A percentile compares a stretch with the other conserved stretches of the same genome.
These are phyloP conservation scores for Filosporella fistucella DNA, from an alignment of 495 filamentous ascomycete species.

Conservation along the genomic window DNA sequence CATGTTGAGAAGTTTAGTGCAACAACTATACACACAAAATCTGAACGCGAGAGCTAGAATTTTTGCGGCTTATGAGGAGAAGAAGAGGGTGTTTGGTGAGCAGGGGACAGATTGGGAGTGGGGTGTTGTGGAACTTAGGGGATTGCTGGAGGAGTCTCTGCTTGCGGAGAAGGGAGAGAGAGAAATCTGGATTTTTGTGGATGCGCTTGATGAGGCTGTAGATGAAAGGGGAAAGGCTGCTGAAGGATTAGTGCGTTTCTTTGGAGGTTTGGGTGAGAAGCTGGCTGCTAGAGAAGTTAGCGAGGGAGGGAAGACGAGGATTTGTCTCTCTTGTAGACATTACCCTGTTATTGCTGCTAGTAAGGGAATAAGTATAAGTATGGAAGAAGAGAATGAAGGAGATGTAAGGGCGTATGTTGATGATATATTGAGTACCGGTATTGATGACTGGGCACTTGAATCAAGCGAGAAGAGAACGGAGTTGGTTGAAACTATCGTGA, in stretches of 20 bases:
- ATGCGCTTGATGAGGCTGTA: slow-evolving; percentile 33
- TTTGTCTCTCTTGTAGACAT: slow-evolving; percentile 35
- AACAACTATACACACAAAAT: slow-evolving; percentile 27
- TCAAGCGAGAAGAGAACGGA: background rate
- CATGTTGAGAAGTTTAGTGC: slow-evolving; percentile 31
- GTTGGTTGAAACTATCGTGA: slow-evolving; percentile 15
- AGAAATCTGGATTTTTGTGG: slow-evolving; percentile 25
- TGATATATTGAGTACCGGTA: background rate
- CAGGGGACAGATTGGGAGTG: slow-evolving; percentile 23
- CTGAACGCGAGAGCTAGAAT: slow-evolving; percentile 6
- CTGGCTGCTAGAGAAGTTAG: too few species aligned
- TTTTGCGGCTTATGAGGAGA: slow-evolving; percentile 9
- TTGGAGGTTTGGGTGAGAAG: slow-evolving; percentile 15
- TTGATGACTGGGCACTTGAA: background rate
- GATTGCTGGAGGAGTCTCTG: slow-evolving; percentile 1
- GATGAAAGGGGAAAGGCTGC: slow-evolving; percentile 28
- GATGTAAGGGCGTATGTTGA: slow-evolving; percentile 26
- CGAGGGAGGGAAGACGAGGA: slow-evolving; percentile 8
- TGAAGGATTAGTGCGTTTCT: slow-evolving; percentile 13
- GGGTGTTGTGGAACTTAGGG: slow-evolving; percentile 11
- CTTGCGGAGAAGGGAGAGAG: background rate
- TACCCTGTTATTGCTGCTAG: slow-evolving; percentile 26
- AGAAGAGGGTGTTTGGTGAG: slow-evolving; percentile 2
- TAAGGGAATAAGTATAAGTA: slow-evolving; percentile 17
- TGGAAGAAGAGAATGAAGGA: slow-evolving; percentile 23